Conservation (phyloP, 2,329 filamentous ascomycete species). For the Talaromyces verruculosus region DNA sequence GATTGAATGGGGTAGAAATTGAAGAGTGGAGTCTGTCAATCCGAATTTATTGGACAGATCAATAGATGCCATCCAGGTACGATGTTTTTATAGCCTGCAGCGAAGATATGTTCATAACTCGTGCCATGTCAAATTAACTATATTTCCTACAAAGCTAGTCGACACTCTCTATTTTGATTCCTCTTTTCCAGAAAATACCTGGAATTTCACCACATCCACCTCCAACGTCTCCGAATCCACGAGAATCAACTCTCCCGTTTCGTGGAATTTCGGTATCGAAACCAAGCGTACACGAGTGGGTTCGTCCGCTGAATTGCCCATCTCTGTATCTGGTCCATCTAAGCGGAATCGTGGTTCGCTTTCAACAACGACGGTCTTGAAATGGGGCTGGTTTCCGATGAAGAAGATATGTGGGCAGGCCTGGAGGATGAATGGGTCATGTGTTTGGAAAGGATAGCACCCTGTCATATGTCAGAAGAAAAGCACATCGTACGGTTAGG, state of each 20-base stretch:
- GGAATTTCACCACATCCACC: slow-evolving; percentile 66
- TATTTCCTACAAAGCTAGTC: not conserved
- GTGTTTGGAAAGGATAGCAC: slow-evolving; percentile 94
- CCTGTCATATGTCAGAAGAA: slow-evolving; percentile 50
- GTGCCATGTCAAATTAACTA: not conserved
- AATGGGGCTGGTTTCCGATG: slow-evolving; percentile 78
- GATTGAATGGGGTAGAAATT: not conserved
- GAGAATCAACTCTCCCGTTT: slow-evolving; percentile 76
- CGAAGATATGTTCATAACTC: slow-evolving; percentile 6
- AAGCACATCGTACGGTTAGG: not conserved
- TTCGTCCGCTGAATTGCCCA: slow-evolving; percentile 44
- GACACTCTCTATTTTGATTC: slow-evolving; percentile 30
- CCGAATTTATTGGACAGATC: not conserved
- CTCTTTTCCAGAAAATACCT: slow-evolving; percentile 40
- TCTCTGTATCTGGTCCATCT: slow-evolving; percentile 37
- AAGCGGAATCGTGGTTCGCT: slow-evolving; percentile 41
- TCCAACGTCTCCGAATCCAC: slow-evolving; percentile 84
- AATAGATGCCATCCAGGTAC: not conserved
- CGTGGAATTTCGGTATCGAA: slow-evolving; percentile 77
- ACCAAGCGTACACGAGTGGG: slow-evolving; percentile 73
- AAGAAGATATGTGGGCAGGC: slow-evolving; percentile 89
- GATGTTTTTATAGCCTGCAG: not conserved
- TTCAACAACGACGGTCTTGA: slow-evolving; percentile 69
- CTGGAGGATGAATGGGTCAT: slow-evolving; percentile 85
- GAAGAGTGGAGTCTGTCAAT: not conserved